These are phyloP conservation scores for Exophiala viscosa DNA, from an alignment of 2,329 filamentous ascomycete genomes.

Conservation along the genomic window DNA sequence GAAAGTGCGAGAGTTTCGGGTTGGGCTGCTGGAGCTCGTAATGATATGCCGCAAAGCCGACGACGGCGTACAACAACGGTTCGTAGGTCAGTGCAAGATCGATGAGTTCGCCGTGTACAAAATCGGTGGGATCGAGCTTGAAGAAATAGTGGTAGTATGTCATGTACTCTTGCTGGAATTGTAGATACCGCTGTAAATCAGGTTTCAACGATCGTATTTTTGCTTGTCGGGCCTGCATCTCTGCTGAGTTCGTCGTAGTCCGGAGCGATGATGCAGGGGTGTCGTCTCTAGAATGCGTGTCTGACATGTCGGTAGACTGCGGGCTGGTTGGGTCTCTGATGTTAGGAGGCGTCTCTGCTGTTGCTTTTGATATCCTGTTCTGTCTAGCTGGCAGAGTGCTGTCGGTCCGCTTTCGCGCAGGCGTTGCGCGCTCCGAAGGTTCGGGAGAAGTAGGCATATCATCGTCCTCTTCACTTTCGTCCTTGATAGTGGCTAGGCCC, in stretches of 20 bases:
- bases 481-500: conserved; percentile 26
- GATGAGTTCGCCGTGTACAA: conserved; percentile 69
- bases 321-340: conserved; percentile 38
- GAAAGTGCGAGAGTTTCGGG: conserved; percentile 74
- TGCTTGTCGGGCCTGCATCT: conserved; percentile 25
- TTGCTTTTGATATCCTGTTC: conserved; percentile 31
- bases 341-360: conserved; percentile 27
- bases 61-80: conserved; percentile 77
- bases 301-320: conserved; percentile 49
- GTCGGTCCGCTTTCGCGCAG: conserved; percentile 16
- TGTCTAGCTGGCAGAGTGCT: conserved; percentile 27
- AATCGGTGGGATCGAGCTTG: conserved; percentile 65
- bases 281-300: conserved; percentile 34
- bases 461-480: conserved; percentile 27
- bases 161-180: conserved; percentile 73
- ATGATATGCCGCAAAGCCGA: conserved; percentile 86
- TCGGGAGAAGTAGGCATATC: conserved; percentile 7
- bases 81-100: conserved; percentile 72
- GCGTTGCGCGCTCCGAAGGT: conserved; percentile 5
- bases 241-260: conserved; percentile 21
- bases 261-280: conserved; percentile 28
- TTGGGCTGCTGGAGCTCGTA: conserved; percentile 66
- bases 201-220: conserved; percentile 50
- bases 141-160: conserved; percentile 80
- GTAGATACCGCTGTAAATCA: conserved; percentile 73